These are phyloP conservation scores for Avicennia marina DNA, from an alignment of 257 asterid genomes.

Conservation along the genomic window DNA sequence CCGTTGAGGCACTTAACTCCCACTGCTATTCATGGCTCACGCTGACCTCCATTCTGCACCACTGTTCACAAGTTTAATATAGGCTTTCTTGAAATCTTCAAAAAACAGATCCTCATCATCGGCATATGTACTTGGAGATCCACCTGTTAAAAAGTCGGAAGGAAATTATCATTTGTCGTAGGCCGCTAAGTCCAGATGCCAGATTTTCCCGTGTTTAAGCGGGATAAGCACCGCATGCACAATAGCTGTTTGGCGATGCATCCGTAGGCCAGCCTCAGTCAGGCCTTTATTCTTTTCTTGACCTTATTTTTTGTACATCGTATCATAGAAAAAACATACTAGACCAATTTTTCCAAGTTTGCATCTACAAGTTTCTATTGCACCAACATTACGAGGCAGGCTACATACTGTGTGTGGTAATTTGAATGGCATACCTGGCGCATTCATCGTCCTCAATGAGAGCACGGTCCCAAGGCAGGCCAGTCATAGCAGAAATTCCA, in stretches of 20 bases:
- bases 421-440: slow-evolving; percentile 35
- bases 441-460: slow-evolving; percentile 83
- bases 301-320: no score
- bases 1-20: no score
- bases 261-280: no score
- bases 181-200: background rate
- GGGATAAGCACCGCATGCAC: background rate
- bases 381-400: background rate
- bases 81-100: slow-evolving; percentile 70
- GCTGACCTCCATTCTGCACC: slow-evolving; percentile 71
- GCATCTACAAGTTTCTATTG: background rate
- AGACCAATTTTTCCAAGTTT: background rate
- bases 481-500: slow-evolving; percentile 81
- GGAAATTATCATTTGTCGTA: slow-evolving; percentile 1
- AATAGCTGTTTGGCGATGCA: no score
- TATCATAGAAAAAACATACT: no score
- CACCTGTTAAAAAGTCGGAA: slow-evolving; percentile 46
- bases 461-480: slow-evolving; percentile 93
- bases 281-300: no score
- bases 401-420: background rate
- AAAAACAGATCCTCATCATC: slow-evolving; percentile 65
- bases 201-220: background rate
- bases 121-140: slow-evolving; percentile 87
- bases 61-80: slow-evolving; percentile 66
- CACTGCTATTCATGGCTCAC: slow-evolving; percentile 21